Evolutionary conservation across 331 rosid genomes (phyloP).

Genomic region (Acacia concinna): DNA sequence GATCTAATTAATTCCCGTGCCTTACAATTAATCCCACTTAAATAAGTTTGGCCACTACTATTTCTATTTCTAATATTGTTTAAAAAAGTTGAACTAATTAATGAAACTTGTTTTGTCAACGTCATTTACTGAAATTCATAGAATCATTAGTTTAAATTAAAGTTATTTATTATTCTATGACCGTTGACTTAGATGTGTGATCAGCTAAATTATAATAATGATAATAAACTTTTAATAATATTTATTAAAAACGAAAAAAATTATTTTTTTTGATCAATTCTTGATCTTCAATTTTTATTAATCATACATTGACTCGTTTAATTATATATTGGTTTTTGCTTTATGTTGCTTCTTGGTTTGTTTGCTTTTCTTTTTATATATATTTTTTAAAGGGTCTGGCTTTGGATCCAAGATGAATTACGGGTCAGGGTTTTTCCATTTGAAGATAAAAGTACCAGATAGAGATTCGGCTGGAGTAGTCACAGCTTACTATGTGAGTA

Average conservation of each 20-base stretch:
- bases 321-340: neutral
- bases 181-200: neutral
- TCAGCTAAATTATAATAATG: neutral
- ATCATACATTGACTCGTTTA: neutral
- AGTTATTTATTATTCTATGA: neutral
- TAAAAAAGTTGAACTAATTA: neutral
- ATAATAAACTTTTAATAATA: neutral
- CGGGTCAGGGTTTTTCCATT: constrained; percentile 56
- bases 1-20: neutral
- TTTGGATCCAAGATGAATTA: constrained; percentile 58
- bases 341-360: no score
- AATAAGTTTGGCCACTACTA: neutral
- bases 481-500: constrained; percentile 59
- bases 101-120: neutral
- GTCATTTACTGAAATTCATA: no score
- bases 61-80: neutral
- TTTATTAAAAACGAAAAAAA: neutral
- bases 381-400: constrained; percentile 55
- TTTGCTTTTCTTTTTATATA: neutral
- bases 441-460: constrained; percentile 57
- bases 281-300: neutral
- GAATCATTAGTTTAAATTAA: neutral
- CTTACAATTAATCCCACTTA: neutral
- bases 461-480: constrained; percentile 70
- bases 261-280: no score